Conservation (phyloP, 768 basidiomycete genomes). For the Leccinum truebloodii region DNA sequence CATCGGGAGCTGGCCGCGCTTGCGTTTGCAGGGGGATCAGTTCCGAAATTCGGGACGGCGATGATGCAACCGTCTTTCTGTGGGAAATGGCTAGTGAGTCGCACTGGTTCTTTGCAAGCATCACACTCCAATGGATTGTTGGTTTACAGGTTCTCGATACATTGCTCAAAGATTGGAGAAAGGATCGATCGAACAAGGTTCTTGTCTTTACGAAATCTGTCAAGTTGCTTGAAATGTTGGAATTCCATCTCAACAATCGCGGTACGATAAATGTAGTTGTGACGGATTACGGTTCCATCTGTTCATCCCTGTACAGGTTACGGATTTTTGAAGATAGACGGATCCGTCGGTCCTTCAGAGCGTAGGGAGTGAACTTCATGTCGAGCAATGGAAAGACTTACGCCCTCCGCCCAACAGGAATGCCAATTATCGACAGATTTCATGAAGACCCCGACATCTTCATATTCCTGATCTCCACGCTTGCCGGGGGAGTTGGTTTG, state of each 20-base stretch:
- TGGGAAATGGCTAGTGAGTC: slow-evolving; percentile 82
- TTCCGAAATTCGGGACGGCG: slow-evolving; percentile 62
- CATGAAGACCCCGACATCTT: slow-evolving; percentile 72
- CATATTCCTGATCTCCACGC: slow-evolving; percentile 85
- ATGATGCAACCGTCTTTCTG: slow-evolving; percentile 68
- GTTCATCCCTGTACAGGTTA: slow-evolving; percentile 39
- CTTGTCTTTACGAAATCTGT: slow-evolving; percentile 93
- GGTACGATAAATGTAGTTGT: slow-evolving; percentile 36
- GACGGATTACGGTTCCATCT: neutral
- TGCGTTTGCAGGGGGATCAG: slow-evolving; percentile 58
- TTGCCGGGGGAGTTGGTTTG: slow-evolving; percentile 89
- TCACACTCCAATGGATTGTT: neutral
- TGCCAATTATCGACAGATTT: slow-evolving; percentile 85
- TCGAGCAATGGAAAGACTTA: slow-evolving; percentile 3
- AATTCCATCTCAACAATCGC: slow-evolving; percentile 64
- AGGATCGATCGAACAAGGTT: slow-evolving; percentile 77
- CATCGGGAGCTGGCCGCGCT: slow-evolving; percentile 62
- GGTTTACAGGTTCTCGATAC: slow-evolving; percentile 62
- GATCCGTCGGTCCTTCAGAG: slow-evolving; percentile 64
- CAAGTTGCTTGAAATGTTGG: slow-evolving; percentile 84
- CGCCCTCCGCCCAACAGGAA: slow-evolving; percentile 46
- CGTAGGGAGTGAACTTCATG: slow-evolving; percentile 46
- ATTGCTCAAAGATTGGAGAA: slow-evolving; percentile 66
- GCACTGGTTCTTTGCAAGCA: neutral
- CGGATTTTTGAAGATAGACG: slow-evolving; percentile 75